These are phyloP conservation scores for Wickerhamomyces canadensis DNA, from an alignment of 805 yeast genomes.

Conservation along the genomic window DNA sequence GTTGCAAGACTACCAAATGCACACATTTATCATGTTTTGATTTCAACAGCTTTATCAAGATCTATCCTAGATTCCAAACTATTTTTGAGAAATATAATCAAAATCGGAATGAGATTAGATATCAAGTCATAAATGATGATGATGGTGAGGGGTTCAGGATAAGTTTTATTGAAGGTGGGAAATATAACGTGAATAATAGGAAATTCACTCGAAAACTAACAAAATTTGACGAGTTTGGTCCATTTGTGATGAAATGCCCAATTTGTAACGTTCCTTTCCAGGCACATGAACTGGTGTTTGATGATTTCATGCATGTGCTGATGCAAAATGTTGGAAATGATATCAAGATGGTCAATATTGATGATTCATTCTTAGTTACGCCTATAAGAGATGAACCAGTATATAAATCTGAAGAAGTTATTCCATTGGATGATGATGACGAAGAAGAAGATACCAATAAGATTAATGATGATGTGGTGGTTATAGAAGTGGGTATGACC, in stretches of 20 bases:
- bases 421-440: conserved; percentile 6
- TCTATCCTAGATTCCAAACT: conserved; percentile 2
- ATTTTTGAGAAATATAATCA: conserved; percentile 2
- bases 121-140: conserved; percentile 1
- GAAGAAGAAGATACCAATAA: conserved; percentile 3
- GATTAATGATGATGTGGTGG: neutral
- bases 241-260: conserved; percentile 10
- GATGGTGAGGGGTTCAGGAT: neutral
- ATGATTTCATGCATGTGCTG: conserved; percentile 15
- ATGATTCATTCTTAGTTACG: conserved; percentile 9
- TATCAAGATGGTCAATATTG: conserved; percentile 10
- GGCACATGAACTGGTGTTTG: conserved; percentile 13
- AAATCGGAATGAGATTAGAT: conserved; percentile 4
- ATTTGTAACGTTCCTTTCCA: conserved; percentile 11
- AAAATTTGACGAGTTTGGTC: neutral
- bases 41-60: conserved; percentile 7
- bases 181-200: neutral
- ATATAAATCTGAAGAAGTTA: conserved; percentile 1
- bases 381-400: conserved; percentile 4
- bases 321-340: conserved; percentile 2
- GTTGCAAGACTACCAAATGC: conserved; percentile 13
- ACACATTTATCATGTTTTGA: conserved; percentile 14
- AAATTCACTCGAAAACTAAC: conserved; percentile 9
- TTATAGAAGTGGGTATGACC: neutral
- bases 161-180: no score